phyloP scores from a whole-genome alignment of 164 flowering plant genomes.

The Houttuynia cordata region DNA sequence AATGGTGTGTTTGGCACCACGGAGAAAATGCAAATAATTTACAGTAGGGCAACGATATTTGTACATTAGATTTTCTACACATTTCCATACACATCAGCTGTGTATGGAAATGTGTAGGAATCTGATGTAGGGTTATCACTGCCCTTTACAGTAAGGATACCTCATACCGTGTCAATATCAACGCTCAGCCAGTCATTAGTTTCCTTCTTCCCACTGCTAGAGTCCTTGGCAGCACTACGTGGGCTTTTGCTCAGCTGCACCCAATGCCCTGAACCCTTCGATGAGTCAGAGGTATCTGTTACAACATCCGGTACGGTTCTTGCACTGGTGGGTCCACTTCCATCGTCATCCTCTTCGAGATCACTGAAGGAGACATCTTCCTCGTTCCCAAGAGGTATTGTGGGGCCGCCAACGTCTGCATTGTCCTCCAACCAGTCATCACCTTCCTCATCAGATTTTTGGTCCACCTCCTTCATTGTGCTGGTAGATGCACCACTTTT shows the following conservation, averaged over 20 bases:
- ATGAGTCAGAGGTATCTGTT: conserved; percentile 33
- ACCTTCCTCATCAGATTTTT: conserved; percentile 47
- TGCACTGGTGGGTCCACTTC: conserved; percentile 19
- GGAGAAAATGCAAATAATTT: neutral
- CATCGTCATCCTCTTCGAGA: conserved; percentile 67
- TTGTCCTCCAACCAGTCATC: conserved; percentile 82
- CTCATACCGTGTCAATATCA: conserved; percentile 40
- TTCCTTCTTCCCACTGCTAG: conserved; percentile 30
- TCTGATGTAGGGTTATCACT: too few relatives aligned
- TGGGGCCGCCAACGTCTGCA: conserved; percentile 29
- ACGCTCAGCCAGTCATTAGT: conserved; percentile 70
- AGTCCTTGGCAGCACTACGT: conserved; percentile 21
- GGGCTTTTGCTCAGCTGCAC: conserved; percentile 53
- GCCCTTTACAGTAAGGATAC: too few relatives aligned
- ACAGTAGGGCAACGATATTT: too few relatives aligned
- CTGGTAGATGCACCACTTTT: conserved; percentile 14
- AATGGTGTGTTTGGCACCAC: neutral
- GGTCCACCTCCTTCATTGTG: conserved; percentile 2
- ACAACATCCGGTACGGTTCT: too few relatives aligned
- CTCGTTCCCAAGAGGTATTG: conserved; percentile 35
- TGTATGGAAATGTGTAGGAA: too few relatives aligned
- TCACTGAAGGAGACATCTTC: conserved; percentile 96
- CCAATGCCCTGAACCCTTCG: conserved; percentile 65
- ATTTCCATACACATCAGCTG: too few relatives aligned
- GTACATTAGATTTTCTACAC: too few relatives aligned